A percentile compares a stretch with the other conserved stretches of the same genome.
Conservation (phyloP, 805 yeast genomes). For the Myxozyma udenii region DNA sequence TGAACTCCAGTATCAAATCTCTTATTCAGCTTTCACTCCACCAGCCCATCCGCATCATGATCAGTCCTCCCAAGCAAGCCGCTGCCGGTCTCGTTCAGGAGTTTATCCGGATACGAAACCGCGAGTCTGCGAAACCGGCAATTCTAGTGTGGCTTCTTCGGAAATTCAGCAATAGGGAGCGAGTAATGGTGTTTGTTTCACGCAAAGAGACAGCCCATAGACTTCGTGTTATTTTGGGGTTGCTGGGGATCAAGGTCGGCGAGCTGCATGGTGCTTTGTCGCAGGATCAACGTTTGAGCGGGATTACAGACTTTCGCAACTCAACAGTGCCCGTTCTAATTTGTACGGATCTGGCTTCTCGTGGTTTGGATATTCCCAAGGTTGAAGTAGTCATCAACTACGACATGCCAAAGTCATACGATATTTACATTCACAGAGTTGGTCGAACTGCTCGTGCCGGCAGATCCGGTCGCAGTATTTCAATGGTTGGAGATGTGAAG, state of each 20-base stretch:
- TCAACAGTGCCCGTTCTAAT: slow-evolving; percentile 80
- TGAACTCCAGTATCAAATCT: slow-evolving; percentile 89
- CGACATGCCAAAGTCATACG: slow-evolving; percentile 93
- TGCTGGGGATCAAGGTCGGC: slow-evolving; percentile 83
- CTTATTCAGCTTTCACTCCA: slow-evolving; percentile 82
- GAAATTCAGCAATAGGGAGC: slow-evolving; percentile 61
- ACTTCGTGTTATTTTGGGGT: slow-evolving; percentile 77
- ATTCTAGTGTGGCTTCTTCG: slow-evolving; percentile 68
- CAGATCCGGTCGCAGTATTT: slow-evolving; percentile 86
- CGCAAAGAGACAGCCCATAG: slow-evolving; percentile 89
- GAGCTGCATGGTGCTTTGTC: slow-evolving; percentile 81
- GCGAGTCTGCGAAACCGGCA: slow-evolving; percentile 81
- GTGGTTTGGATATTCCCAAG: slow-evolving; percentile 99
- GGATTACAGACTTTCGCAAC: slow-evolving; percentile 77
- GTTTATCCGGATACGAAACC: slow-evolving; percentile 83
- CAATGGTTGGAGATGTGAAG: slow-evolving; percentile 90
- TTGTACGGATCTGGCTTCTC: slow-evolving; percentile 97
- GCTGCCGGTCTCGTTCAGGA: slow-evolving; percentile 89
- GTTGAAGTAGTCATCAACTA: slow-evolving; percentile 91
- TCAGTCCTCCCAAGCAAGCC: slow-evolving; percentile 93
- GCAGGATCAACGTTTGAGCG: slow-evolving; percentile 87
- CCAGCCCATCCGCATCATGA: slow-evolving; percentile 91
- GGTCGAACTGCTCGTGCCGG: slow-evolving; percentile 99
- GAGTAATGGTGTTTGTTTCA: slow-evolving; percentile 87
- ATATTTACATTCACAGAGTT: slow-evolving; percentile 91